Conservation (phyloP, 2,329 filamentous ascomycete species). For the Apiospora phragmitis region DNA sequence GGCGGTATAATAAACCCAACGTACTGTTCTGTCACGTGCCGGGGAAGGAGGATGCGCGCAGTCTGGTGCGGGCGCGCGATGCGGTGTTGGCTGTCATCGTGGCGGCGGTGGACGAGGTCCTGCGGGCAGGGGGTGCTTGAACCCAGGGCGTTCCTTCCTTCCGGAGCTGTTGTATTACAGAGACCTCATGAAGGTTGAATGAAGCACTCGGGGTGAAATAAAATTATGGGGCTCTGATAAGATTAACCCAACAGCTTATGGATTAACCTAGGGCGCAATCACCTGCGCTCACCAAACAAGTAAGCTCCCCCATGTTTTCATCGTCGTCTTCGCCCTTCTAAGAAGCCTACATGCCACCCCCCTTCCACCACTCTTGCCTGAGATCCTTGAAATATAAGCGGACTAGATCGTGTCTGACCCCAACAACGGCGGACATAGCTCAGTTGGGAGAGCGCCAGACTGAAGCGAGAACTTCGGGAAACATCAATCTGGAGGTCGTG, state of each 20-base stretch:
- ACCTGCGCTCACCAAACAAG: not conserved
- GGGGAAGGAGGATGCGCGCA: too few relatives aligned
- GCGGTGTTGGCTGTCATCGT: slow-evolving; percentile 11
- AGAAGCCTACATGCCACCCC: too few relatives aligned
- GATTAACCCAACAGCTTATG: not conserved
- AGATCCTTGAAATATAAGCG: not conserved
- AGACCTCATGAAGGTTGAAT: too few relatives aligned
- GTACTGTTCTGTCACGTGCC: too few relatives aligned
- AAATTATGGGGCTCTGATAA: not conserved
- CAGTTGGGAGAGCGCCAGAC: slow-evolving; percentile 8
- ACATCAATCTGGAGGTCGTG: not conserved
- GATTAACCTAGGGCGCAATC: not conserved
- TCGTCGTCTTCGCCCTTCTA: not conserved
- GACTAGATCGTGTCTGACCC: not conserved
- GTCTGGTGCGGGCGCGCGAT: too few relatives aligned
- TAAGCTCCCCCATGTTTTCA: not conserved
- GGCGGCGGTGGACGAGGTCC: not conserved
- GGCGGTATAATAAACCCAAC: too few relatives aligned
- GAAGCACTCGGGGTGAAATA: too few relatives aligned
- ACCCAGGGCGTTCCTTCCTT: too few relatives aligned
- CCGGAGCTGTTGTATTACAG: too few relatives aligned
- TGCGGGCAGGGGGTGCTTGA: too few relatives aligned
- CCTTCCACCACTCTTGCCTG: not conserved
- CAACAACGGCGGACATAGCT: not conserved
- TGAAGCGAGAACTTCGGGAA: not conserved